phyloP scores from a whole-genome alignment of 116 monocot species.

The Thalassia testudinum region DNA sequence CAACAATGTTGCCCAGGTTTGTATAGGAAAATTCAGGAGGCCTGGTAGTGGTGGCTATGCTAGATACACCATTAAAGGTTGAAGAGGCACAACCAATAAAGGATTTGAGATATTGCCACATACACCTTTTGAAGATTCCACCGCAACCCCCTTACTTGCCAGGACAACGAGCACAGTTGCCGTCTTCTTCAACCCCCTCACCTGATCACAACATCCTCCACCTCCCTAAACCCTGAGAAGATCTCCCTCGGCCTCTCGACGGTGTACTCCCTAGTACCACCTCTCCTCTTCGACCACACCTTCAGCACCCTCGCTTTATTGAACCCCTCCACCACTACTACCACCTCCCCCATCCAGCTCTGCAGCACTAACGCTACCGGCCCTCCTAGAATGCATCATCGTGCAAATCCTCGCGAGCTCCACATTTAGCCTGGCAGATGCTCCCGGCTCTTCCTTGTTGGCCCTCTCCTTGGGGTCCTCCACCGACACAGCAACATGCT shows the following conservation, averaged over 20 bases:
- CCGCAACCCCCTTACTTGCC: no score
- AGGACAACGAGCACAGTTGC: no score
- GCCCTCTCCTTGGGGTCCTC: conserved; percentile 25
- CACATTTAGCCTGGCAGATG: conserved; percentile 41
- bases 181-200: conserved; percentile 57
- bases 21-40: no score
- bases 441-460: conserved; percentile 10
- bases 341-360: neutral
- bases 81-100: no score
- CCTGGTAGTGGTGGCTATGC: no score
- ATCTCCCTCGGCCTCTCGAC: conserved; percentile 41
- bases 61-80: no score
- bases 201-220: conserved; percentile 80
- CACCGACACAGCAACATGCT: conserved; percentile 6
- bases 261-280: conserved; percentile 3
- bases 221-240: conserved; percentile 59
- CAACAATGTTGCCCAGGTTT: no score
- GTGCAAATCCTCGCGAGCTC: conserved; percentile 44
- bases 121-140: no score
- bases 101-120: no score
- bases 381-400: conserved; percentile 21
- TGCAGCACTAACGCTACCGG: neutral
- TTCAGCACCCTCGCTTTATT: conserved; percentile 9
- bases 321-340: neutral
- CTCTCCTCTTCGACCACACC: conserved; percentile 10